phyloP scores from a whole-genome alignment of 116 monocot genomes.

The Phalaenopsis hybrid region DNA sequence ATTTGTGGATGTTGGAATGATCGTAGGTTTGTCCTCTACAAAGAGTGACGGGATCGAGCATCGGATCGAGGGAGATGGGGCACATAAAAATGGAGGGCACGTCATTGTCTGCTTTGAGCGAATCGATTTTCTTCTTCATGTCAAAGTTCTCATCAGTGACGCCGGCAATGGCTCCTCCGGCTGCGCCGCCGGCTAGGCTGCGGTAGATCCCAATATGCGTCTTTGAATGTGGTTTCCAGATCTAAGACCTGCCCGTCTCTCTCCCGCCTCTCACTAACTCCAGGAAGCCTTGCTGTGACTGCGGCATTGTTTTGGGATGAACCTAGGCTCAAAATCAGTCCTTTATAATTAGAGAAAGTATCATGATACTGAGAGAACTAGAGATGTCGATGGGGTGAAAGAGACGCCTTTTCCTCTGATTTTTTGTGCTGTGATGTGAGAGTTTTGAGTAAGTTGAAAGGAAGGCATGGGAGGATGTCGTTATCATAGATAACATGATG shows the following conservation, averaged over 20 bases:
- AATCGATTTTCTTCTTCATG: conserved; percentile 39
- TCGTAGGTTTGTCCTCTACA: conserved; percentile 69
- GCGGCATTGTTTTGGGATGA: conserved; percentile 17
- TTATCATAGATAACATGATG: no score
- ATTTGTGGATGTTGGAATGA: conserved; percentile 31
- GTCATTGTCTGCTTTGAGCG: conserved; percentile 9
- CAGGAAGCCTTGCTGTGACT: conserved; percentile 15
- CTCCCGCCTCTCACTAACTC: conserved; percentile 15
- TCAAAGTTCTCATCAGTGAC: conserved; percentile 21
- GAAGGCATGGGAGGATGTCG: no score
- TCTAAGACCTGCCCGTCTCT: conserved; percentile 28
- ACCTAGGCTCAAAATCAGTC: no score
- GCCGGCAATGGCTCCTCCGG: background rate
- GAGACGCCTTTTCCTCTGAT: no score
- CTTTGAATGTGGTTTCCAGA: conserved; percentile 46
- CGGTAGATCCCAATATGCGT: conserved; percentile 23
- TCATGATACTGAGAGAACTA: no score
- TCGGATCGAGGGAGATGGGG: conserved; percentile 62
- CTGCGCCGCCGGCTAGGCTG: no score
- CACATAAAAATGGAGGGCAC: conserved; percentile 63
- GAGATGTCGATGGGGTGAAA: no score
- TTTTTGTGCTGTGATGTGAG: no score
- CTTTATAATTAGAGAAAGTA: no score
- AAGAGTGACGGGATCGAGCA: conserved; percentile 63
- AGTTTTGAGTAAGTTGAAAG: no score